Evolutionary conservation across 345 rosid species (phyloP), one percentile per base, ranked within the genome.

Genomic region (Abelmoschus esculentus): DNA sequence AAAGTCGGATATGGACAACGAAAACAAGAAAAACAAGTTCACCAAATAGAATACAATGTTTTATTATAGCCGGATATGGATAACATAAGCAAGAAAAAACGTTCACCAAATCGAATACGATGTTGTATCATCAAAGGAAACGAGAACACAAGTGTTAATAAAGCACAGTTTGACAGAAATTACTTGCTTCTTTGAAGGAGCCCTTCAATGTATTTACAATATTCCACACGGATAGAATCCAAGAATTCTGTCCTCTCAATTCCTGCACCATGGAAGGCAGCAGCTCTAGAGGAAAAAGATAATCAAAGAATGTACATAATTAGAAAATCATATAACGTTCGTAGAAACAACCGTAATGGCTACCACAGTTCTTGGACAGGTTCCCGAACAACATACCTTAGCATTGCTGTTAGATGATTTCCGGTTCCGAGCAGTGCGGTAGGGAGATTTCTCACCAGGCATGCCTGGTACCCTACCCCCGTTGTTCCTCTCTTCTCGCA

Each of bases 191-290:
- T 65, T 15, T 17, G 22, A 17, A 58, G 60, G 74, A 73, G 47
- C 73, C 73, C 72, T 77, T 64, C 73, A 64, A 60, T 47, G 76
- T 70, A 78, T 82, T 69, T 77, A 82, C 86, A 79, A 4, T 47
- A 14, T 61, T 55, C 59, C 38, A 69, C 74, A 56, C 36, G 15
- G 17, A 49, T 71, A 38, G 58, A 13, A 28, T 13, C 57, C 38
- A 58, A 69, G 32, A 74, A 31, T 66, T 67, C 71, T 5, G 36
- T 38, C 4, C 4, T 54, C 77, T 88, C 81, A 86, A 55, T 86
- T 90, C 74, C 84, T 66, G 71, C 86, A 61, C 88, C 89, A 90
- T 12, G 88, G 77, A 72, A 87, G 86, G 81, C 95, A 88, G 74
- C 89, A 89, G 3, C 73, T 11, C 96, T 91, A 80, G 31, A 49